phyloP scores from a whole-genome alignment of 768 basidiomycete genomes.

The Mycena vulgaris region DNA sequence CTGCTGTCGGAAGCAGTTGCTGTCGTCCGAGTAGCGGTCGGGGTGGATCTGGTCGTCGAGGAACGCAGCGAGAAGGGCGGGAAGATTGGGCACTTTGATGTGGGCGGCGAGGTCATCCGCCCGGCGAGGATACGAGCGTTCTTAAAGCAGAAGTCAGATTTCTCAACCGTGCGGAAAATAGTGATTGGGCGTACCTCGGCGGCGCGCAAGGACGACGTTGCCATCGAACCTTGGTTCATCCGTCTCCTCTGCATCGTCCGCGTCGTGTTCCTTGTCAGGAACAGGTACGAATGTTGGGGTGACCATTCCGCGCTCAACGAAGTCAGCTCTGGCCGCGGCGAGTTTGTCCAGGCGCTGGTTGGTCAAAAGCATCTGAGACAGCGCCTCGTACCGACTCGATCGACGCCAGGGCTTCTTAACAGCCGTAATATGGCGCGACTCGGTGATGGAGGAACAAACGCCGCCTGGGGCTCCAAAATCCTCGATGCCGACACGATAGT shows the following conservation, averaged over 20 bases:
- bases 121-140: constrained; percentile 32
- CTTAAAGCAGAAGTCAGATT: constrained; percentile 3
- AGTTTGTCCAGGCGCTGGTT: constrained; percentile 43
- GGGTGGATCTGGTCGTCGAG: constrained; percentile 42
- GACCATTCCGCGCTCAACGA: constrained; percentile 39
- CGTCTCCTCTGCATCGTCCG: neutral
- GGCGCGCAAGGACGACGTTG: constrained; percentile 29
- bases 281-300: constrained; percentile 1
- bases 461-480: constrained; percentile 43
- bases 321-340: constrained; percentile 35
- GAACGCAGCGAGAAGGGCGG: constrained; percentile 37
- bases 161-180: neutral
- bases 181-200: constrained; percentile 15
- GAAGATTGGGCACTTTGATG: constrained; percentile 36
- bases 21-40: neutral
- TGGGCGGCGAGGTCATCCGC: constrained; percentile 25
- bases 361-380: constrained; percentile 42
- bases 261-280: constrained; percentile 9
- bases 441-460: constrained; percentile 37
- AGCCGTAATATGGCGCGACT: constrained; percentile 45
- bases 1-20: neutral
- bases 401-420: constrained; percentile 43
- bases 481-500: constrained; percentile 39
- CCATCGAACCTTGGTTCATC: constrained; percentile 26
- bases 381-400: constrained; percentile 39